Evolutionary conservation across 495 filamentous ascomycete species (phyloP), one percentile per base, ranked within the genome.

Genomic region (Lasiosphaeris hirsuta): DNA sequence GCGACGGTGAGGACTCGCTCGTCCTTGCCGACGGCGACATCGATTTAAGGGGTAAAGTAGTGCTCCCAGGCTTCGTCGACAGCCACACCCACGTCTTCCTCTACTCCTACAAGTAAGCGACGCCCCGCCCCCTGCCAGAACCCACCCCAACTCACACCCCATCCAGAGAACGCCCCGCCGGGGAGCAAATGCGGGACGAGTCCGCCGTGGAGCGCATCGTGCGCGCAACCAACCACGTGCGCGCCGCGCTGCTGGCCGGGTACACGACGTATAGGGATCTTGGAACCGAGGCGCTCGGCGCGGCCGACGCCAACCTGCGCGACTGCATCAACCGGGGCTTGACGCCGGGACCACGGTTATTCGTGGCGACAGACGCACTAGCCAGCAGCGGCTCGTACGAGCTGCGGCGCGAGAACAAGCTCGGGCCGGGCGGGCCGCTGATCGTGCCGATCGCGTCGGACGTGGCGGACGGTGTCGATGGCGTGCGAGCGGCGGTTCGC

Each of bases 201-300:
- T 77, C 72, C 50, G 43, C 75, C 45, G 70, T 80, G 10, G 79
- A 82, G 43, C 67, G 78, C 36, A 69, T 72, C 8, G 71, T 83
- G 47, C 71, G 79, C 7, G 79, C 78, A 0, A 76, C 76, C 19
- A 80, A 79, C 49, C 76, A 81, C 61, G 77, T 69, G 46, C 73
- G 69, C 38, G 66, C 70, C 14, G 79, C 76, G 2, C 60, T 83
- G n/a, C 67, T 80, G 34, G 78, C 79, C 0, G 79, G 80, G 23
- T 82, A 76, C 66, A 81, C 78, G 2, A 82, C 80, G 7, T 81
- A 80, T 64, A 74, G 80, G 18, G 79, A 82, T 58, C 72, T 84
- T 0, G 81, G 80, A 10, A 78, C 75, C 15, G 81, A 81, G 62
- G 70, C 72, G 0, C 64, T 81, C 3, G 64, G 65, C 14, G 68